A percentile compares a stretch with the other conserved stretches of the same genome.
phyloP scores from a whole-genome alignment of 2,329 filamentous ascomycete species.

The Fusarium succisae region DNA sequence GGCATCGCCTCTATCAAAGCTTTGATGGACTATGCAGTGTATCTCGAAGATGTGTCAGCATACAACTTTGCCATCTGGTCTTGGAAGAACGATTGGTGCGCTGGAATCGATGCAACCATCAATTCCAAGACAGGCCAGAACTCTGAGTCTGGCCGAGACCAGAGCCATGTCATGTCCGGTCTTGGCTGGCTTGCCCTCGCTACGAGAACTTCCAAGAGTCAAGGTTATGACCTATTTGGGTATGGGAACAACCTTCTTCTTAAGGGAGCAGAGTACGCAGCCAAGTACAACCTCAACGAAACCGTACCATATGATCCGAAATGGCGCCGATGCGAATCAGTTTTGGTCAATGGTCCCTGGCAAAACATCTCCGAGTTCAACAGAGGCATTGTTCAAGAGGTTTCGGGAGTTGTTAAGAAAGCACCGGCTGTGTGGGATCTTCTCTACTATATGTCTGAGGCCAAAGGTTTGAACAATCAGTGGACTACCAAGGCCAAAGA shows the following conservation, averaged over 20 bases:
- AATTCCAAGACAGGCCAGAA: not conserved
- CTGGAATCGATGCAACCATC: not conserved
- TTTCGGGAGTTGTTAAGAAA: not conserved
- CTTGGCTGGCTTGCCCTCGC: not conserved
- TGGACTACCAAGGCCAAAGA: not conserved
- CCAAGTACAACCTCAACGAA: not conserved
- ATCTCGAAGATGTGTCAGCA: not conserved
- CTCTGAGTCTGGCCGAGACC: not conserved
- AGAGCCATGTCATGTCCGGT: not conserved
- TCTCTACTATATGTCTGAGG: not conserved
- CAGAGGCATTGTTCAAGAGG: not conserved
- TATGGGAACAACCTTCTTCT: not conserved
- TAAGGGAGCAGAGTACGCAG: not conserved
- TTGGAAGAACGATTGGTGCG: not conserved
- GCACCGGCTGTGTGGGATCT: not conserved
- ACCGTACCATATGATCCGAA: not conserved
- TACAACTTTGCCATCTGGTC: not conserved
- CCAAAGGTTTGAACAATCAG: not conserved
- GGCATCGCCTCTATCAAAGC: not conserved
- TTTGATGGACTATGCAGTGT: not conserved
- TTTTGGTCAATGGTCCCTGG: not conserved
- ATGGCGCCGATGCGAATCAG: not conserved
- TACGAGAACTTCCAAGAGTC: not conserved
- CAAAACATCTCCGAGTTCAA: not conserved
- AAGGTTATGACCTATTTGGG: not conserved